Evolutionary conservation across 2,329 filamentous ascomycete species (phyloP).

Genomic region (Zelopaecilomyces penicillatus): DNA sequence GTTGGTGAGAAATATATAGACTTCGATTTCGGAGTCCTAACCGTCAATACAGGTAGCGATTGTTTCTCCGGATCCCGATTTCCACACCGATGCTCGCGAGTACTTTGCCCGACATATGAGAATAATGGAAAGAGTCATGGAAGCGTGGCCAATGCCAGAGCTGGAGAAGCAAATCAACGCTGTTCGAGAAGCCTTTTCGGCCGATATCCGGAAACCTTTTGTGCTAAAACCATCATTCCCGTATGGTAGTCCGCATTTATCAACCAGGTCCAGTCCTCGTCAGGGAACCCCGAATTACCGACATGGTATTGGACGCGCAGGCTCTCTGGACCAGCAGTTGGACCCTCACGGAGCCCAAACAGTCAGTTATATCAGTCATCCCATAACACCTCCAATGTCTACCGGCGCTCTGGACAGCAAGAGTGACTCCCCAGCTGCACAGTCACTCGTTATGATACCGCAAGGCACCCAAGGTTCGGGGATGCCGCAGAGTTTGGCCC

Average conservation of each 20-base stretch:
- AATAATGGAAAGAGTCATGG: slow-evolving; percentile 76
- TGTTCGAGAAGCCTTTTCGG: slow-evolving; percentile 83
- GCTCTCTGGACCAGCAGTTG: slow-evolving; percentile 47
- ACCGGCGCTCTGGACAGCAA: slow-evolving; percentile 64
- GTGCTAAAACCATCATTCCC: slow-evolving; percentile 82
- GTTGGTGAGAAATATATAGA: slow-evolving; percentile 1
- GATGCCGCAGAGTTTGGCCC: slow-evolving; percentile 45
- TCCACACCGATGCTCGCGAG: slow-evolving; percentile 75
- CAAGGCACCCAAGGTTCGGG: slow-evolving; percentile 47
- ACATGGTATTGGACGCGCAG: slow-evolving; percentile 36
- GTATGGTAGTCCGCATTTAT: slow-evolving; percentile 67
- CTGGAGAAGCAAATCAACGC: slow-evolving; percentile 85
- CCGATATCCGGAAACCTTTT: slow-evolving; percentile 75
- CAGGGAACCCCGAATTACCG: slow-evolving; percentile 43
- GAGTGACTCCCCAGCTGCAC: slow-evolving; percentile 65
- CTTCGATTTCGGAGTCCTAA: slow-evolving; percentile 11
- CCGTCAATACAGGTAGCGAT: slow-evolving; percentile 62
- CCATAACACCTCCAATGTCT: slow-evolving; percentile 75
- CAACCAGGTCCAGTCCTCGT: slow-evolving; percentile 55
- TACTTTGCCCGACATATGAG: slow-evolving; percentile 94
- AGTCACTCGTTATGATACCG: slow-evolving; percentile 64
- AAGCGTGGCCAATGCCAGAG: slow-evolving; percentile 79
- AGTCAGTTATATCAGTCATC: slow-evolving; percentile 62
- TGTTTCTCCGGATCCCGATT: slow-evolving; percentile 82
- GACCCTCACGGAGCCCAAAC: slow-evolving; percentile 45